Evolutionary conservation across 2,329 filamentous ascomycete genomes (phyloP).

Genomic region (Teratosphaeria zuluensis): DNA sequence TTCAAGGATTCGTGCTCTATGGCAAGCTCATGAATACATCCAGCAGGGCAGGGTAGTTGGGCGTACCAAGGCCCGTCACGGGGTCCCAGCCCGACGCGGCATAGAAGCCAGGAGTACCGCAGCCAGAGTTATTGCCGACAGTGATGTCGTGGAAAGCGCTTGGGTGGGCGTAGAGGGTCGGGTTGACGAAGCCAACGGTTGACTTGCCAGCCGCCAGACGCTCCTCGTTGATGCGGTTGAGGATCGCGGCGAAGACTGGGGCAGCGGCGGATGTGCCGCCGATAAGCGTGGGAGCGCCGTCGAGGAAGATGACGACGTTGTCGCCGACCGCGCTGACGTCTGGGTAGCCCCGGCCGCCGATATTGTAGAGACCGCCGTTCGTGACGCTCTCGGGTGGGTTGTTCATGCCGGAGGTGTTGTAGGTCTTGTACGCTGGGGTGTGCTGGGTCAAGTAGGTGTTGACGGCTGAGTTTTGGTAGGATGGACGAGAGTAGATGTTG

Average conservation of each 20-base stretch:
- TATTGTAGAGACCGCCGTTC: constrained; percentile 36
- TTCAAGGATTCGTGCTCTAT: no score
- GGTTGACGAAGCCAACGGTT: constrained; percentile 32
- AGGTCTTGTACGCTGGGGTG: constrained; percentile 29
- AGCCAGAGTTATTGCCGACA: constrained; percentile 28
- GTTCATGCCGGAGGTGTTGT: neutral
- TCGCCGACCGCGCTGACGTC: constrained; percentile 26
- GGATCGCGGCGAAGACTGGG: constrained; percentile 38
- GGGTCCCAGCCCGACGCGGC: constrained; percentile 26
- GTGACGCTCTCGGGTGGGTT: neutral
- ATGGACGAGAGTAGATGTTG: constrained; percentile 38
- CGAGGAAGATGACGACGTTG: constrained; percentile 21
- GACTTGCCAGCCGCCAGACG: constrained; percentile 24
- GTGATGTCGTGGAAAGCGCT: constrained; percentile 26
- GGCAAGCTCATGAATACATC: no score
- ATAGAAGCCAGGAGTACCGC: constrained; percentile 25
- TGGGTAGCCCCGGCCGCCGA: constrained; percentile 38
- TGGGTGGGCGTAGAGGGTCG: constrained; percentile 33
- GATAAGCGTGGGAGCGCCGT: constrained; percentile 28
- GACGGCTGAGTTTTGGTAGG: constrained; percentile 38
- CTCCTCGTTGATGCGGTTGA: constrained; percentile 36
- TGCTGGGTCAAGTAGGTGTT: constrained; percentile 31
- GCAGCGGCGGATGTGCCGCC: constrained; percentile 42
- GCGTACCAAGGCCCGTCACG: constrained; percentile 10
- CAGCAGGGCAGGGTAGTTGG: no score